These are phyloP conservation scores for Penicillium cataractarum DNA, from an alignment of 495 filamentous ascomycete genomes.

Conservation along the genomic window DNA sequence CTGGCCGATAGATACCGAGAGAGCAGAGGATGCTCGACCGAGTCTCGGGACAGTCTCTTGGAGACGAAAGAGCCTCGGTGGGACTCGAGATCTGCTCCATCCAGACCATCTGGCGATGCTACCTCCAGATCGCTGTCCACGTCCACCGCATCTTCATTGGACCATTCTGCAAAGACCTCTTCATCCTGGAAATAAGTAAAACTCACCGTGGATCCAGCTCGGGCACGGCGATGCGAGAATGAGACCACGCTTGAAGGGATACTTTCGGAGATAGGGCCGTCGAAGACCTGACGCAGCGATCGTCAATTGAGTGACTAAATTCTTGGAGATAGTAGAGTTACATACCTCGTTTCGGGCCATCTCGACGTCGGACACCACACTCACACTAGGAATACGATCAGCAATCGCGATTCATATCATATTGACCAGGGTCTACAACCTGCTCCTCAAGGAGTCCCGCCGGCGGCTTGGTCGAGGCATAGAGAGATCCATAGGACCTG, in stretches of 20 bases:
- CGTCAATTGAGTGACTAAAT: slow-evolving; percentile 11
- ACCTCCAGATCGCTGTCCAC: slow-evolving; percentile 60
- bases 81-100: slow-evolving; percentile 39
- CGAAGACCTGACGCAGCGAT: slow-evolving; percentile 66
- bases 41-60: slow-evolving; percentile 62
- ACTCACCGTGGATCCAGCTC: slow-evolving; percentile 82
- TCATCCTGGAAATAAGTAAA: slow-evolving; percentile 82
- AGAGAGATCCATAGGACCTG: slow-evolving; percentile 26
- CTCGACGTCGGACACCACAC: slow-evolving; percentile 92
- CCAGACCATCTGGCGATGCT: slow-evolving; percentile 34
- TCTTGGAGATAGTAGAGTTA: background rate
- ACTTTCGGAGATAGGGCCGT: slow-evolving; percentile 92
- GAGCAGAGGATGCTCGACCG: slow-evolving; percentile 74
- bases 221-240: slow-evolving; percentile 76
- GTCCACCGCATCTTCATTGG: slow-evolving; percentile 55
- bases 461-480: slow-evolving; percentile 42
- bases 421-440: slow-evolving; percentile 37
- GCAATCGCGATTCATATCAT: slow-evolving; percentile 9
- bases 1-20: slow-evolving; percentile 60
- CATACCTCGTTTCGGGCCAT: slow-evolving; percentile 95
- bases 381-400: slow-evolving; percentile 54
- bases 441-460: slow-evolving; percentile 77
- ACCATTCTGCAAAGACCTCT: slow-evolving; percentile 55
- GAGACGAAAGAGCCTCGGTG: slow-evolving; percentile 38
- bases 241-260: slow-evolving; percentile 87